Evolutionary conservation across 73 alveolate species (phyloP).

Genomic region (Tetrahymena elliotti): DNA sequence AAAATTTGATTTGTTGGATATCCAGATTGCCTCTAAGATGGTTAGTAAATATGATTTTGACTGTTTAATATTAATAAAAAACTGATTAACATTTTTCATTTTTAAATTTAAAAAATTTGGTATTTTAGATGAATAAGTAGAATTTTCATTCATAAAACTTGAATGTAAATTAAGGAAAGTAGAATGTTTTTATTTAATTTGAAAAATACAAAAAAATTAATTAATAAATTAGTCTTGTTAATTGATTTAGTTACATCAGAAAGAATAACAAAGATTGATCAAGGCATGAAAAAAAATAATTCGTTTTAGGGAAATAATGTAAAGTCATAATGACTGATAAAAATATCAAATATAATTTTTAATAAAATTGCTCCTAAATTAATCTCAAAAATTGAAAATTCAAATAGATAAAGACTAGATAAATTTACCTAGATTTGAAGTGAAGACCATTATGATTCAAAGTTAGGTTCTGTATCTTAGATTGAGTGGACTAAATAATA

Average conservation of each 20-base stretch:
- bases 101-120: too few species aligned
- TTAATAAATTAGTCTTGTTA: neutral
- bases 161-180: too few species aligned
- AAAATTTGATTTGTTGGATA: neutral
- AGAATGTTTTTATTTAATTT: too few species aligned
- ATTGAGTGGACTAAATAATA: neutral
- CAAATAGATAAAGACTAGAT: neutral
- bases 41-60: neutral
- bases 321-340: neutral
- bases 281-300: neutral
- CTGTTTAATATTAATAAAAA: neutral
- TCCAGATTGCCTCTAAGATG: neutral
- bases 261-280: neutral
- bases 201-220: neutral
- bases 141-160: too few species aligned
- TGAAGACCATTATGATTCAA: neutral
- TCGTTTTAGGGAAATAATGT: neutral
- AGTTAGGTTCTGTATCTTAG: neutral
- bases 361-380: neutral
- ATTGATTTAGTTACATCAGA: neutral
- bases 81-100: neutral
- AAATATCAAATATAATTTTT: neutral
- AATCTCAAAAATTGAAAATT: neutral
- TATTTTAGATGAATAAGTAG: too few species aligned
- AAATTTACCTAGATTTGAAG: neutral